These are phyloP conservation scores for Tritrichomonas musculus DNA, from an alignment of 208 protist genomes.

Conservation along the genomic window DNA sequence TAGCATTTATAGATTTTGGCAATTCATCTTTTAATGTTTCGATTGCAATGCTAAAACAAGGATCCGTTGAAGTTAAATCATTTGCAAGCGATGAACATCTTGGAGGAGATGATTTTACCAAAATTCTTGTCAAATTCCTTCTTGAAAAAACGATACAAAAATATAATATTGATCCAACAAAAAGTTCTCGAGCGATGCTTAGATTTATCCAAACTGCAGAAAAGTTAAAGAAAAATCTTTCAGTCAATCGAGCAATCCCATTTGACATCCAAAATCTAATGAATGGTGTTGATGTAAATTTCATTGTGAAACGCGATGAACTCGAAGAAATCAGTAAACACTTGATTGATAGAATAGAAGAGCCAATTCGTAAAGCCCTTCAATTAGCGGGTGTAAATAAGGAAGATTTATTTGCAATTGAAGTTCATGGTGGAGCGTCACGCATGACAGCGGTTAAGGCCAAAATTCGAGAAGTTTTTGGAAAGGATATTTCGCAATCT, in stretches of 20 bases:
- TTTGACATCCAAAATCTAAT: conserved; percentile 43
- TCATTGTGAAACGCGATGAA: conserved; percentile 37
- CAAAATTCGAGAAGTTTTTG: conserved; percentile 33
- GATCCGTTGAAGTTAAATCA: conserved; percentile 37
- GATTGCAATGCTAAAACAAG: conserved; percentile 5
- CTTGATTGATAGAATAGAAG: conserved; percentile 35
- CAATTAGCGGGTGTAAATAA: conserved; percentile 24
- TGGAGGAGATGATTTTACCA: conserved; percentile 40
- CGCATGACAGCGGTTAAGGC: conserved; percentile 38
- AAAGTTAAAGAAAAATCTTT: conserved; percentile 39
- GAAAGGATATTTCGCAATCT: not conserved
- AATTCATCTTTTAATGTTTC: conserved; percentile 39
- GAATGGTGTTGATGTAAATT: conserved; percentile 42
- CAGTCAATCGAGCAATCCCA: conserved; percentile 34
- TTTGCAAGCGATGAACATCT: conserved; percentile 34
- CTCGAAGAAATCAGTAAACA: conserved; percentile 33
- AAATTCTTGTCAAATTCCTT: conserved; percentile 27
- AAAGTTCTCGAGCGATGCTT: conserved; percentile 34
- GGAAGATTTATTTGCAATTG: conserved; percentile 42
- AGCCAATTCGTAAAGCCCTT: conserved; percentile 39
- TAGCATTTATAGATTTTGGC: conserved; percentile 46
- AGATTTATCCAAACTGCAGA: conserved; percentile 29
- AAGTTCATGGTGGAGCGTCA: conserved; percentile 41
- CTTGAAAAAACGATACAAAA: conserved; percentile 29
- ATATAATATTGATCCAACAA: conserved; percentile 41